These are phyloP conservation scores for Phytopythium cucurbitacearum DNA, from an alignment of 352 stramenopile genomes.

Conservation along the genomic window DNA sequence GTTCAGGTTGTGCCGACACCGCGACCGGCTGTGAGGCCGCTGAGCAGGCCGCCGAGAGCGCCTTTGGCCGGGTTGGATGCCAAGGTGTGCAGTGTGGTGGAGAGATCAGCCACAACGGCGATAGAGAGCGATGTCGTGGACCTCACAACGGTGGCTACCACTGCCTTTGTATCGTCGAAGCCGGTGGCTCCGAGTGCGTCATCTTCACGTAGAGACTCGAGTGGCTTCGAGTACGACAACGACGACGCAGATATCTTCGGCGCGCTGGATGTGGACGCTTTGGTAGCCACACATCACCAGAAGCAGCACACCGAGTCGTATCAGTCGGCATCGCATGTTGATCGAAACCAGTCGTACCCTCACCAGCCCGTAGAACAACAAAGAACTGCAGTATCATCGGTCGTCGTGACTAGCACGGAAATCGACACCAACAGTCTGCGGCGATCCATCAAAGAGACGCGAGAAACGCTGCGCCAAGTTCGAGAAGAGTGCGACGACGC, in stretches of 20 bases:
- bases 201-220: neutral
- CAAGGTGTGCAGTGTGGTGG: neutral
- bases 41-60: neutral
- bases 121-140: constrained; percentile 17
- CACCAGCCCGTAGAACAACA: neutral
- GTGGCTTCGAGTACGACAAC: constrained; percentile 8
- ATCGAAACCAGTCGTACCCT: neutral
- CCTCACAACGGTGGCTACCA: constrained; percentile 11
- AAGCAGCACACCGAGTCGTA: constrained; percentile 8
- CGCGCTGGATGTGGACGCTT: constrained; percentile 44
- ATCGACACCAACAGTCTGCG: constrained; percentile 25
- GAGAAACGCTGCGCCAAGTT: constrained; percentile 55
- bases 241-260: constrained; percentile 29
- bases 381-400: neutral
- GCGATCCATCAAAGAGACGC: constrained; percentile 54
- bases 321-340: neutral
- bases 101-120: neutral
- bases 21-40: neutral
- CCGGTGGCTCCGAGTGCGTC: neutral
- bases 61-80: no score
- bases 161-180: no score
- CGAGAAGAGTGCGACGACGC: constrained; percentile 82
- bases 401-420: neutral
- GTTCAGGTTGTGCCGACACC: constrained; percentile 46
- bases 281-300: constrained; percentile 39